phyloP scores from a whole-genome alignment of 2,329 filamentous ascomycete genomes.

The Cytospora chrysosperma region DNA sequence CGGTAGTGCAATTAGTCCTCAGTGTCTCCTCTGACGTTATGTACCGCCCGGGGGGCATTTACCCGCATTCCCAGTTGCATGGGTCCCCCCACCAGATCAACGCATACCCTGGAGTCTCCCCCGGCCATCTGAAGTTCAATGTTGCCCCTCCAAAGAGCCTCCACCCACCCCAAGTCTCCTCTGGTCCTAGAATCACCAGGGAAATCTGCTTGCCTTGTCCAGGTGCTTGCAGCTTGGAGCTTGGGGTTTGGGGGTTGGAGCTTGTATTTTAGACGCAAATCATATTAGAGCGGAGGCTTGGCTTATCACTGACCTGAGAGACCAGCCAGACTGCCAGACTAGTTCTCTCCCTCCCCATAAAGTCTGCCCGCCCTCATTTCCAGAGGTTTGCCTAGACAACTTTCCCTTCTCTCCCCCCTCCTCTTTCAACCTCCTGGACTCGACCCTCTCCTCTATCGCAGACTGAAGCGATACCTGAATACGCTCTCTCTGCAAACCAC shows the following conservation, averaged over 20 bases:
- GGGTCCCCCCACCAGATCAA: not conserved
- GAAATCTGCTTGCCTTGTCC: not conserved
- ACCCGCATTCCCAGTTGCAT: not conserved
- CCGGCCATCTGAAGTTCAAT: not conserved
- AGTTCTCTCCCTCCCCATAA: constrained; percentile 14
- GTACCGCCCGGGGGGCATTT: not conserved
- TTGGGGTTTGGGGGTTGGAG: not conserved
- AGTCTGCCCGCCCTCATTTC: constrained; percentile 13
- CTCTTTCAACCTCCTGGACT: constrained; percentile 4
- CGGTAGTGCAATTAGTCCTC: constrained; percentile 11
- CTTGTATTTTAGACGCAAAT: constrained; percentile 11
- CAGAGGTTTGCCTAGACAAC: not conserved
- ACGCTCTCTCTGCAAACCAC: not conserved
- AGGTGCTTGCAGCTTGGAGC: not conserved
- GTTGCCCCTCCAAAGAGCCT: not conserved
- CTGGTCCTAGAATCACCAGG: not conserved
- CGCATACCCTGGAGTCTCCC: not conserved
- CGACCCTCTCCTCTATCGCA: constrained; percentile 5
- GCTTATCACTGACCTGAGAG: constrained; percentile 2
- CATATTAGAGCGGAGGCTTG: constrained; percentile 19
- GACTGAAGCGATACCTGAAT: not conserved
- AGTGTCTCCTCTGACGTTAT: not conserved
- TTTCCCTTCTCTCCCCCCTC: constrained; percentile 2
- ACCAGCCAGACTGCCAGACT: constrained; percentile 6
- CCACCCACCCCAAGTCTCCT: not conserved